These are phyloP conservation scores for Trichoderma endophyticum DNA, from an alignment of 2,329 filamentous ascomycete genomes.

Conservation along the genomic window DNA sequence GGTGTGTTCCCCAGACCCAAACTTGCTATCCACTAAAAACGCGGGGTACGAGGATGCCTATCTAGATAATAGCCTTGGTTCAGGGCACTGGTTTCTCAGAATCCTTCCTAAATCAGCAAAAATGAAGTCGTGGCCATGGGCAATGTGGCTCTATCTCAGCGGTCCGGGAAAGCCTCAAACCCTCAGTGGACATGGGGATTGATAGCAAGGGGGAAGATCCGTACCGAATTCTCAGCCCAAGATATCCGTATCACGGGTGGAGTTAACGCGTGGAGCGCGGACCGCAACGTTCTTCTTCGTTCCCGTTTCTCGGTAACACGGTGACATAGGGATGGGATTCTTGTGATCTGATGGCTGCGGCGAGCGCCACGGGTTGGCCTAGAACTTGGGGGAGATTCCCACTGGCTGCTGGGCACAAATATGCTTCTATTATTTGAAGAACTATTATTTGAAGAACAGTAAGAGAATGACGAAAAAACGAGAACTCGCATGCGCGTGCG, in stretches of 20 bases:
- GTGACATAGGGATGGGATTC: not conserved
- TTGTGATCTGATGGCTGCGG: not conserved
- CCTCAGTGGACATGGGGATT: not conserved
- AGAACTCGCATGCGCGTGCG: not conserved
- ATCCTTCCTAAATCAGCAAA: not conserved
- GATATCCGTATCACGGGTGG: not conserved
- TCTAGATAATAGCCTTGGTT: slow-evolving; percentile 1
- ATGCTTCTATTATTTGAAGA: not conserved
- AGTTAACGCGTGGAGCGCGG: slow-evolving; percentile 1
- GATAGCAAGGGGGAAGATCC: not conserved
- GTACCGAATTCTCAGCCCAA: not conserved
- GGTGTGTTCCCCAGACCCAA: not conserved
- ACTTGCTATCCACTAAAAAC: not conserved
- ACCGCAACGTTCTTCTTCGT: not conserved
- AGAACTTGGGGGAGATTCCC: not conserved
- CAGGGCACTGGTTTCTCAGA: not conserved
- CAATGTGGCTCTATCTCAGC: not conserved
- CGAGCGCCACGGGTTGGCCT: not conserved
- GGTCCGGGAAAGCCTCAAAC: slow-evolving; percentile 6
- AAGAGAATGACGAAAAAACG: not conserved
- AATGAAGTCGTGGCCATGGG: not conserved
- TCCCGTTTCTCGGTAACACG: slow-evolving; percentile 2
- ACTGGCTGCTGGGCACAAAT: not conserved
- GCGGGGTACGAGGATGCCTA: slow-evolving; percentile 1
- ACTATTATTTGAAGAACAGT: not conserved